Evolutionary conservation across 306 rosid species (phyloP).

Genomic region (Fragaria iinumae): DNA sequence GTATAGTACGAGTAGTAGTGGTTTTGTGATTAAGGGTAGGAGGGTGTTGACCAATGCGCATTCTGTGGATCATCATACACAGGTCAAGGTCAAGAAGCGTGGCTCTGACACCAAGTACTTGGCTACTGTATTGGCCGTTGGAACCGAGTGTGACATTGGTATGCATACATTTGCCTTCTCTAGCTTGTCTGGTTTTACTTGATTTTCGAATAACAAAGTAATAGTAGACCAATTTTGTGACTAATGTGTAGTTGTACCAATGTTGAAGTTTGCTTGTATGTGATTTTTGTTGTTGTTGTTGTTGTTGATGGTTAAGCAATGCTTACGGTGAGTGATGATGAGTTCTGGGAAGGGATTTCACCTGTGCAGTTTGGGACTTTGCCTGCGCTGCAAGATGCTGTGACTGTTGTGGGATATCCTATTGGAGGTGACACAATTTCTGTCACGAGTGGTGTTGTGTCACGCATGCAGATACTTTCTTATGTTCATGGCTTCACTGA

Average conservation of each 20-base stretch:
- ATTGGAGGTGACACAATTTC: conserved; percentile 85
- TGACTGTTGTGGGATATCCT: conserved; percentile 80
- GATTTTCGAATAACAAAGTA: not conserved
- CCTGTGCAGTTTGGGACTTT: conserved; percentile 73
- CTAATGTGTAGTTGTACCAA: not conserved
- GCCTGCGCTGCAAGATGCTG: conserved; percentile 81
- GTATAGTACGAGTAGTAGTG: conserved; percentile 72
- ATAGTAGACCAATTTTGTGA: not conserved
- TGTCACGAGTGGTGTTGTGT: conserved; percentile 83
- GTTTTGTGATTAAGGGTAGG: conserved; percentile 62
- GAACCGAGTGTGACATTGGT: conserved; percentile 79
- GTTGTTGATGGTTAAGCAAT: conserved; percentile 54
- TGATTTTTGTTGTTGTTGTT: not conserved
- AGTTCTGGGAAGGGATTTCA: conserved; percentile 82
- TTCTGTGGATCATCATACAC: conserved; percentile 72
- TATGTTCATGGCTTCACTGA: conserved; percentile 90
- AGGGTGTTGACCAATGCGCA: conserved; percentile 82
- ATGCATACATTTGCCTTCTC: not conserved
- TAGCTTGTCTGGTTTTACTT: not conserved
- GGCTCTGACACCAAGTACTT: conserved; percentile 82
- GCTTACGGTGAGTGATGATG: conserved; percentile 71
- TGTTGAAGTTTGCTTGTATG: not conserved
- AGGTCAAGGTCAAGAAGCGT: conserved; percentile 79
- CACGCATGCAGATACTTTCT: conserved; percentile 77
- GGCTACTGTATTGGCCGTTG: conserved; percentile 81